Evolutionary conservation across 148 eudicot species (phyloP).

Genomic region (Rhododendron kiyosumense): DNA sequence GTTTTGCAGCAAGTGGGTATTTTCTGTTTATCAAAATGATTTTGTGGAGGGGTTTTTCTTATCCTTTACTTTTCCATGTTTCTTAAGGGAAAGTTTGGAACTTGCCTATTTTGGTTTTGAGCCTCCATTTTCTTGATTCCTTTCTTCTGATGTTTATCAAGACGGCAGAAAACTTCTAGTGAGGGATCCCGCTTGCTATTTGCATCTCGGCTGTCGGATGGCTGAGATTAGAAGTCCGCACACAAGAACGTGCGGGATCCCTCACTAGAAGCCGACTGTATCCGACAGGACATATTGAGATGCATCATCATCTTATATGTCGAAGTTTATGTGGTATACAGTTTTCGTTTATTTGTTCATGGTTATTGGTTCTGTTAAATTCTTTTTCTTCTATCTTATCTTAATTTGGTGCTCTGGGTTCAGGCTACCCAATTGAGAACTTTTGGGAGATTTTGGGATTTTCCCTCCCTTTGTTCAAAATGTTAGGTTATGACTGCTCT

Average conservation of each 20-base stretch:
- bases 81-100: neutral
- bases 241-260: too few relatives aligned
- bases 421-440: neutral
- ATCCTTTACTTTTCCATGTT: neutral
- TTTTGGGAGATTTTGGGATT: neutral
- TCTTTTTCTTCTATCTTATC: neutral
- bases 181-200: too few relatives aligned
- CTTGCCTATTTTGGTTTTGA: neutral
- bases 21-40: neutral
- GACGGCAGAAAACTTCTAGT: too few relatives aligned
- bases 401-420: neutral
- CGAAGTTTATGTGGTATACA: neutral
- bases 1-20: slow-evolving; percentile 4
- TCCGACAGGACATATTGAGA: neutral
- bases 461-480: neutral
- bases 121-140: neutral
- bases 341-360: neutral
- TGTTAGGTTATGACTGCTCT: neutral
- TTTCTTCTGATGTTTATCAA: neutral
- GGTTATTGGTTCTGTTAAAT: neutral
- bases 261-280: too few relatives aligned
- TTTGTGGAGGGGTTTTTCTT: neutral
- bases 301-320: neutral
- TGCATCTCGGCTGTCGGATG: too few relatives aligned
- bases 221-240: too few relatives aligned